Evolutionary conservation across 2,329 filamentous ascomycete species (phyloP).

Genomic region (Tolypocladium nubicola): DNA sequence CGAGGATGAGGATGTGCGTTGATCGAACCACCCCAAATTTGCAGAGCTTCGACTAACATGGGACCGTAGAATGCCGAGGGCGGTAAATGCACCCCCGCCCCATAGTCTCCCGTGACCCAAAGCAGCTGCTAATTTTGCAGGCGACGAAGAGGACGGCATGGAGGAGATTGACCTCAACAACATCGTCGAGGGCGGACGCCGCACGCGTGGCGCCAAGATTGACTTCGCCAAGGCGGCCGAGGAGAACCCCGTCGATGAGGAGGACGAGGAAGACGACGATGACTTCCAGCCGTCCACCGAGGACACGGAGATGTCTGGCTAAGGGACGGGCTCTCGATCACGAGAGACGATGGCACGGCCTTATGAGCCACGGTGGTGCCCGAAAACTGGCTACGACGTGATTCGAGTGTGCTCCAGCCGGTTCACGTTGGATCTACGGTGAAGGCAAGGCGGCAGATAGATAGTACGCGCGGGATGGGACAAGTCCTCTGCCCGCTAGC

Average conservation of each 20-base stretch:
- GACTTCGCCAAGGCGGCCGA: slow-evolving; percentile 86
- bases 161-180: slow-evolving; percentile 87
- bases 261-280: slow-evolving; percentile 72
- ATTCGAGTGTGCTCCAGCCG: neutral
- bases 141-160: slow-evolving; percentile 69
- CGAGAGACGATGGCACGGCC: neutral
- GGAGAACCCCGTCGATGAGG: slow-evolving; percentile 63
- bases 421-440: neutral
- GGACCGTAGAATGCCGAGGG: slow-evolving; percentile 14
- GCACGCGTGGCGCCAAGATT: slow-evolving; percentile 86
- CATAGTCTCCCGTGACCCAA: neutral
- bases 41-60: slow-evolving; percentile 11
- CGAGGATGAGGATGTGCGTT: slow-evolving; percentile 19
- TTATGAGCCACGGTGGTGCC: neutral
- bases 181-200: slow-evolving; percentile 68
- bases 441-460: neutral
- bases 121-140: slow-evolving; percentile 16
- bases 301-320: slow-evolving; percentile 56
- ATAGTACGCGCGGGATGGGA: neutral
- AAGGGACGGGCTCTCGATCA: slow-evolving; percentile 4
- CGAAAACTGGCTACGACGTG: neutral
- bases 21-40: neutral
- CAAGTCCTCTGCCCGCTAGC: neutral
- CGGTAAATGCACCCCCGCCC: slow-evolving; percentile 12
- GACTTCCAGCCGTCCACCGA: slow-evolving; percentile 54